Evolutionary conservation across 2,329 filamentous ascomycete species (phyloP), one percentile per base, ranked within the genome.

Genomic region (Thyridium curvatum): DNA sequence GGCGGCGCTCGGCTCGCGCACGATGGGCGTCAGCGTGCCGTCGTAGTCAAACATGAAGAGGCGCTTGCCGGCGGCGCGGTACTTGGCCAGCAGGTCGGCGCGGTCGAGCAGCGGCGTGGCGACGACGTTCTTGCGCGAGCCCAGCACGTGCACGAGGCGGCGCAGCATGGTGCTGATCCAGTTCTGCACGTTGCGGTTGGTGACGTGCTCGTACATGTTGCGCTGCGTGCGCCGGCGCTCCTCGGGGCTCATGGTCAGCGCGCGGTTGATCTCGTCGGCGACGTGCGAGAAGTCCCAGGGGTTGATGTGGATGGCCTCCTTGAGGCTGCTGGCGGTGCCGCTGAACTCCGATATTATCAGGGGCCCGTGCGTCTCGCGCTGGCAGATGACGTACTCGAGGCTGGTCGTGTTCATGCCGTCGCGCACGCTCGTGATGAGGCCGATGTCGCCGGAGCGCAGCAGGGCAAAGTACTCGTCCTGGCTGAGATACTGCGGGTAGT

Each of bases 1-100:
- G 3, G 93, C 93, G 5, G 88, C 82, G 48, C 84, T 82, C 2
- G 93, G 93, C 54, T 97, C 89, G 50, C 85, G 84, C 40, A 97
- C 93, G 52, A 98, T 97, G 0, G 90, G 87, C 4, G 93, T 97
- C 39, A 98, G 74, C 1, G 93, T 98, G 35, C 93, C 93, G 58
- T 98, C 93, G 54, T 98, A 98, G 65, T 98, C 93, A 57, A 97
- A 96, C 86, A 98, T 91, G 69, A 97, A 95, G 3, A 98, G 71
- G 10, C 93, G 81, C 62, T 86, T 87, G 45, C 76, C 76, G 4
- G 88, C 81, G 30, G 74, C 68, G 43, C 80, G 78, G 61, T 96
- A 97, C 43, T 82, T 82, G 39, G 73, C 67, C 30, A 94, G 68
- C 48, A 96, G 64, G 45, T 79, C 71, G 4, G 79, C 71, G 29